phyloP scores from a whole-genome alignment of 2,329 filamentous ascomycete species.

The Alternaria sp. region DNA sequence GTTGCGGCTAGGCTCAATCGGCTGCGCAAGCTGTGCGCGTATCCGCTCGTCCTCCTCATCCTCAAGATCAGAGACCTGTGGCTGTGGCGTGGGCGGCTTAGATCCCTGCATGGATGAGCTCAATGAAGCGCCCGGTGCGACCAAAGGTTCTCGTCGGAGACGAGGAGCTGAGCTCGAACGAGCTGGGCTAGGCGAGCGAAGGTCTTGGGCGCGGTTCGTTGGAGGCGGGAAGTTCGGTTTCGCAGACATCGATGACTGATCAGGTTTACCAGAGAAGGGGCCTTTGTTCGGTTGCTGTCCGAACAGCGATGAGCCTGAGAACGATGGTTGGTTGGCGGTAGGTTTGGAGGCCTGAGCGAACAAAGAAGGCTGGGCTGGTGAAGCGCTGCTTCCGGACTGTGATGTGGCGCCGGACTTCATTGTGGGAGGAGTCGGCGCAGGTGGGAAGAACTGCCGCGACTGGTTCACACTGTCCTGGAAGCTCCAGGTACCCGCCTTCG shows the following conservation, averaged over 20 bases:
- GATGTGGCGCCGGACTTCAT: constrained; percentile 34
- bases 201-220: constrained; percentile 54
- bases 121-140: constrained; percentile 41
- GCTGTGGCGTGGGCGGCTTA: constrained; percentile 48
- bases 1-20: constrained; percentile 65
- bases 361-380: constrained; percentile 26
- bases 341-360: constrained; percentile 23
- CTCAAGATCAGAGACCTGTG: constrained; percentile 43
- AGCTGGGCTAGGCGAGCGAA: constrained; percentile 75
- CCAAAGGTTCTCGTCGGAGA: constrained; percentile 38
- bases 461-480: constrained; percentile 32
- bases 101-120: constrained; percentile 38
- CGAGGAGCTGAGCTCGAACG: constrained; percentile 62
- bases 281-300: constrained; percentile 20
- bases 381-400: constrained; percentile 24
- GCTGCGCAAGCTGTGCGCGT: constrained; percentile 66
- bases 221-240: constrained; percentile 60
- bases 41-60: constrained; percentile 72
- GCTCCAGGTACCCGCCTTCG: constrained; percentile 14
- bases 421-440: constrained; percentile 42
- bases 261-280: constrained; percentile 15
- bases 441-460: constrained; percentile 34
- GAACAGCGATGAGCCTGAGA: constrained; percentile 22
- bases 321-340: constrained; percentile 9
- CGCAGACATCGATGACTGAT: constrained; percentile 26